These are phyloP conservation scores for Hemerocallis citrina DNA, from an alignment of 106 monocot genomes.

Conservation along the genomic window DNA sequence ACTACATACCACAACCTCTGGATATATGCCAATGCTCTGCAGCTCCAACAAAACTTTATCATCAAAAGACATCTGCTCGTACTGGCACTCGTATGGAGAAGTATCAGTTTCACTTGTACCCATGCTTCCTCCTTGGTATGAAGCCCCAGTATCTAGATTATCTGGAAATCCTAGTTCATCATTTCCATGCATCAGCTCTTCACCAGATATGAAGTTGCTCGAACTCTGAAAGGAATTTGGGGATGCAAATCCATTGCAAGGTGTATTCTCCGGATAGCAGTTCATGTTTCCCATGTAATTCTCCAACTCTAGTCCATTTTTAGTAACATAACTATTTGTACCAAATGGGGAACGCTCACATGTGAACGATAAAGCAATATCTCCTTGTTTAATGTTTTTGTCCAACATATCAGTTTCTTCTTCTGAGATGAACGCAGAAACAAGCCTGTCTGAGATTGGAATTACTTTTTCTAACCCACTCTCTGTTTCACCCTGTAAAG, in stretches of 20 bases:
- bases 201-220: conserved; percentile 16
- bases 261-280: conserved; percentile 15
- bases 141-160: conserved; percentile 9
- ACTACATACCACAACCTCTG: conserved; percentile 50
- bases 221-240: conserved; percentile 21
- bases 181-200: conserved; percentile 32
- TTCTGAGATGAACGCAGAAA: conserved; percentile 77
- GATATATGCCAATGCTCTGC: conserved; percentile 72
- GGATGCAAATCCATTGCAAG: conserved; percentile 46
- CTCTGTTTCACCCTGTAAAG: conserved; percentile 35
- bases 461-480: conserved; percentile 49
- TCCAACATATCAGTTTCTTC: conserved; percentile 36
- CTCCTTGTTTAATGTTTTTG: conserved; percentile 16
- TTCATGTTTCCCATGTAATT: conserved; percentile 21
- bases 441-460: conserved; percentile 78
- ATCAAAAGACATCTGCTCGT: conserved; percentile 64
- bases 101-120: conserved; percentile 9
- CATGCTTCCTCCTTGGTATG: conserved; percentile 1
- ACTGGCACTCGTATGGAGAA: conserved; percentile 42
- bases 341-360: conserved; percentile 23
- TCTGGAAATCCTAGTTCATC: conserved; percentile 11
- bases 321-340: conserved; percentile 11
- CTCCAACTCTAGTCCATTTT: conserved; percentile 27
- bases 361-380: conserved; percentile 20
- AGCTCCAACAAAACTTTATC: conserved; percentile 85